Evolutionary conservation across 2,329 filamentous ascomycete genomes (phyloP).

Genomic region (Colletotrichum liaoningense): DNA sequence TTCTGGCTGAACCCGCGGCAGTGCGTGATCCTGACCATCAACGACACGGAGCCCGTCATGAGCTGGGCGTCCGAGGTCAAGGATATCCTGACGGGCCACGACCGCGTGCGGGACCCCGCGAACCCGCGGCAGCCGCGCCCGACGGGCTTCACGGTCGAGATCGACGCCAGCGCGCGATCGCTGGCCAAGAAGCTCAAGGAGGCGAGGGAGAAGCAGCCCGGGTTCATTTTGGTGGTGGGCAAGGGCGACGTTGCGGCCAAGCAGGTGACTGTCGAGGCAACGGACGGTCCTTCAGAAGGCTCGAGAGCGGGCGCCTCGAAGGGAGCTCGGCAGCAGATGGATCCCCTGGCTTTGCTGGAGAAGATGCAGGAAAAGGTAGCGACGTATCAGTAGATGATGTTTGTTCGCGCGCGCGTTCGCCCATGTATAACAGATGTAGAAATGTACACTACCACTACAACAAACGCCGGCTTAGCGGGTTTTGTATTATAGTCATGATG

Average conservation of each 20-base stretch:
- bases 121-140: conserved; percentile 55
- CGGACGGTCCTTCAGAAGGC: conserved; percentile 34
- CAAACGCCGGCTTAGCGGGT: background rate
- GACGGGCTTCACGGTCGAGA: conserved; percentile 74
- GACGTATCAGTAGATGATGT: conserved; percentile 55
- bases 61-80: conserved; percentile 59
- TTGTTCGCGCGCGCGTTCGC: background rate
- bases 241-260: conserved; percentile 66
- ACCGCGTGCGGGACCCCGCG: conserved; percentile 42
- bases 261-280: conserved; percentile 61
- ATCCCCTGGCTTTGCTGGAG: conserved; percentile 55
- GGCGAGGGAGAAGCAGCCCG: conserved; percentile 79
- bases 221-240: conserved; percentile 80
- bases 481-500: conserved; percentile 1
- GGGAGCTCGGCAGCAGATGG: conserved; percentile 51
- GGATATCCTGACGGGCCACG: conserved; percentile 62
- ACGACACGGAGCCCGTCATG: conserved; percentile 66
- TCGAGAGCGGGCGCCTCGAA: conserved; percentile 41
- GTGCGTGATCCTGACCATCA: conserved; percentile 79
- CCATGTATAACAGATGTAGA: conserved; percentile 22
- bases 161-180: conserved; percentile 72
- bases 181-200: conserved; percentile 77
- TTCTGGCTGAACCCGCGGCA: conserved; percentile 91
- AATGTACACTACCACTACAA: conserved; percentile 19
- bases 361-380: conserved; percentile 59